phyloP scores from a whole-genome alignment of 2,329 filamentous ascomycete species.

The Exophiala oligosperma region DNA sequence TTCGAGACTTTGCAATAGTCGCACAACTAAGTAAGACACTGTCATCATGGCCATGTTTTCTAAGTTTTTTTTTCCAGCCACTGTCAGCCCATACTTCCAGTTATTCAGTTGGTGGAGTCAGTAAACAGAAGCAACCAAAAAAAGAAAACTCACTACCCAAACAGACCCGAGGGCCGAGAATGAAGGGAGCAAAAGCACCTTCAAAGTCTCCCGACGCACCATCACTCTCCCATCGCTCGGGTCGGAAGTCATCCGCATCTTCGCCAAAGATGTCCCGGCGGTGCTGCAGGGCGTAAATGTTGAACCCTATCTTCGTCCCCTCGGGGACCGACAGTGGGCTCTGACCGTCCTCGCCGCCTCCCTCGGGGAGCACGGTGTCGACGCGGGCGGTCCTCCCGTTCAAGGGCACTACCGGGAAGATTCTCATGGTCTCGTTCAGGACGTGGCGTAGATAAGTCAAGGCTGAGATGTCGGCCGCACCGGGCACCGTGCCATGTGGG shows the following conservation, averaged over 20 bases:
- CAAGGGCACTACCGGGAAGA: constrained; percentile 41
- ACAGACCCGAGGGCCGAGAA: constrained; percentile 54
- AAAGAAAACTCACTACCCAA: constrained; percentile 50
- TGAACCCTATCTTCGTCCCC: constrained; percentile 47
- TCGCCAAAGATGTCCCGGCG: constrained; percentile 33
- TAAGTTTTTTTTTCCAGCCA: not conserved
- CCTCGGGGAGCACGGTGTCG: constrained; percentile 47
- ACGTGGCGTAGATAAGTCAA: constrained; percentile 18
- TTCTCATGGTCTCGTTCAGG: constrained; percentile 41
- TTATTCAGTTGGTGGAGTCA: too few species aligned
- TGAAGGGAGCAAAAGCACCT: constrained; percentile 50
- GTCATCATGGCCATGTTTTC: constrained; percentile 78
- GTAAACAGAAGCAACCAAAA: too few species aligned
- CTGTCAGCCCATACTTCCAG: not conserved
- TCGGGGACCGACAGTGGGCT: constrained; percentile 50
- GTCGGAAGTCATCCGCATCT: constrained; percentile 34
- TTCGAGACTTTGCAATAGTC: constrained; percentile 71
- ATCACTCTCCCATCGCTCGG: constrained; percentile 38
- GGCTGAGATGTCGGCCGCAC: constrained; percentile 3
- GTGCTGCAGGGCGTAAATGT: constrained; percentile 40
- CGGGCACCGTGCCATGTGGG: constrained; percentile 22
- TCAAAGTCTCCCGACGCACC: constrained; percentile 42
- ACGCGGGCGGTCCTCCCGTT: constrained; percentile 41
- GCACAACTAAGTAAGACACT: constrained; percentile 63
- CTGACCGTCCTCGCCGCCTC: constrained; percentile 48